Evolutionary conservation across 345 rosid genomes (phyloP), one percentile per base, ranked within the genome.

Genomic region (Sisymbrium irio): DNA sequence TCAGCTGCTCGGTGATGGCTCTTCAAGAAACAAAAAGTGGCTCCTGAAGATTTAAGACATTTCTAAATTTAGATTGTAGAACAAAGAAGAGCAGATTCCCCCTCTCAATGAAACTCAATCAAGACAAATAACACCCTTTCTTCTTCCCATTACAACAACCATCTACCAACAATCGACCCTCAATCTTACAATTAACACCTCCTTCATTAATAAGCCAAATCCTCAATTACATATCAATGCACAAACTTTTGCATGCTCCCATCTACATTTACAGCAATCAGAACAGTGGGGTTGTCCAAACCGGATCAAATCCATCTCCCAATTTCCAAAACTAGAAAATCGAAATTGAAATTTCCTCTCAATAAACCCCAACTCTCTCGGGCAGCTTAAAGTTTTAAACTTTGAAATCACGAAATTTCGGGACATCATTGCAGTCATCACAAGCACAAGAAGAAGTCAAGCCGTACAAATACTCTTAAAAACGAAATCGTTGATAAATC

Each of bases 1-100:
- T 74, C 82, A 78, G 72, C 78, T 62, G 61, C 67, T 71, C 51
- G 35, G 71, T 33, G 76, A 76, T 39, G 49, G 49, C 61, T 72
- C 55, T 71, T 53, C 41, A 74, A 46, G 47, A 51, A 72, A 63
- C 67, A 77, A 33, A 58, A 62, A 69, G 69, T 46, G 7, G n/a
- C 62, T 44, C 47, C 73, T 85, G 72, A 71, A 74, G 57, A 72
- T 33, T 11, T 33, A 25, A 22, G 25, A 56, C 22, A 54, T 44
- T 17, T 30, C 20, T 41, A 54, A 72, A n/a, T n/a, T 25, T 46
- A 45, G 22, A 64, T 11, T 46, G 32, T 32, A 18, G 33, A 44
- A 44, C 1, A 1, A 44, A 55, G 9, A 33, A 25, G 3, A 65
- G 7, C 17, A 6, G 11, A 51, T 7, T 45, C 40, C 55, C 14